phyloP scores from a whole-genome alignment of 2,329 filamentous ascomycete genomes.

The Byssochlamys sp. region DNA sequence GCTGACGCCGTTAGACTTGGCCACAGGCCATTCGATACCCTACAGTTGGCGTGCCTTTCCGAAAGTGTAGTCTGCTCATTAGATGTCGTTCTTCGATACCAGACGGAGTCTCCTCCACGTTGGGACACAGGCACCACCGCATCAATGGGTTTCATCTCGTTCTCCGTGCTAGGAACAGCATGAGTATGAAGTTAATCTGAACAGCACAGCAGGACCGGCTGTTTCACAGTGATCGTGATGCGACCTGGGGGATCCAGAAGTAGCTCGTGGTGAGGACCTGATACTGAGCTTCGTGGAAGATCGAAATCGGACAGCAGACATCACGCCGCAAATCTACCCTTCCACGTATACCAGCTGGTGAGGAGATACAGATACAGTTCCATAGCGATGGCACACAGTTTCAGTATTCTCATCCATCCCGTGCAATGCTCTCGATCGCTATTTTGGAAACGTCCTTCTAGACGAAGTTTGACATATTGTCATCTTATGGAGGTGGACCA shows the following conservation, averaged over 20 bases:
- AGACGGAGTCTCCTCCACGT: background rate
- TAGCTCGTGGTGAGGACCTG: background rate
- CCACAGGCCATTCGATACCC: background rate
- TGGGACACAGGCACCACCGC: background rate
- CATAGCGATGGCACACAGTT: background rate
- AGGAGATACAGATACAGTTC: background rate
- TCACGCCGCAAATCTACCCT: background rate
- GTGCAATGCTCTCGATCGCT: background rate
- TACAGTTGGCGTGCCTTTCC: background rate
- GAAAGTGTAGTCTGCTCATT: background rate
- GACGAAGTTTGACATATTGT: background rate
- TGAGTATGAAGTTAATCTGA: background rate
- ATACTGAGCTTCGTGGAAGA: background rate
- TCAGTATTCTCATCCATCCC: background rate
- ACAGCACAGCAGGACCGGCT: background rate
- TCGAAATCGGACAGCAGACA: background rate
- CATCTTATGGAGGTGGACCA: background rate
- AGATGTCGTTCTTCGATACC: background rate
- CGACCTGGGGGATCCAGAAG: background rate
- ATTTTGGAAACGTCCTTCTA: background rate
- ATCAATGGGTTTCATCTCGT: background rate
- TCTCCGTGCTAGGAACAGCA: background rate
- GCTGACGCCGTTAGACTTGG: background rate
- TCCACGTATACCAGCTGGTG: background rate
- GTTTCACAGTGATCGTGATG: background rate